Percentiles rank a stretch among this genome's conserved stretches.
Conservation (phyloP, 2,329 filamentous ascomycete species). For the Arthrocladium fulminans region DNA sequence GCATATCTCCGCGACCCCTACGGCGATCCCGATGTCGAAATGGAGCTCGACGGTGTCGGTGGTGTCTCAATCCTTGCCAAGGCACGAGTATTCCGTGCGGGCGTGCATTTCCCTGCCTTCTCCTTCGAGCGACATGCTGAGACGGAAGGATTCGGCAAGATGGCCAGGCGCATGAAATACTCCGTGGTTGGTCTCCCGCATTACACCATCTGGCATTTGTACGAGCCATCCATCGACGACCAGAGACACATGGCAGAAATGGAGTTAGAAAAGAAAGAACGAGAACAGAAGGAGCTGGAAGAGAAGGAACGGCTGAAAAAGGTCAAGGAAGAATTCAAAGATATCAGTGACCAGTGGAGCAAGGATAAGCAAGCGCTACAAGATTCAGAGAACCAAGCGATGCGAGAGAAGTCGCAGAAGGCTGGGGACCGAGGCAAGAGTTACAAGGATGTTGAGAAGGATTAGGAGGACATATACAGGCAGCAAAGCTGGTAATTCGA, state of each 20-base stretch:
- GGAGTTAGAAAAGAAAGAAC: slow-evolving; percentile 74
- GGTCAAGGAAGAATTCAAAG: slow-evolving; percentile 71
- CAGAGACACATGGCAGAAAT: slow-evolving; percentile 98
- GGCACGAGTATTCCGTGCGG: slow-evolving; percentile 85
- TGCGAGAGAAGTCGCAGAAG: slow-evolving; percentile 35
- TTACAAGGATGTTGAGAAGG: slow-evolving; percentile 6
- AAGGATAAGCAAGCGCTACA: slow-evolving; percentile 77
- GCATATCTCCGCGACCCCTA: slow-evolving; percentile 95
- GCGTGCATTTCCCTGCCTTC: slow-evolving; percentile 95
- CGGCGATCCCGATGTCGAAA: slow-evolving; percentile 97
- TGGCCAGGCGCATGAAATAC: slow-evolving; percentile 93
- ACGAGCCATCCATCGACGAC: slow-evolving; percentile 97
- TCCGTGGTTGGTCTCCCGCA: slow-evolving; percentile 93
- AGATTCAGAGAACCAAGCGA: slow-evolving; percentile 54
- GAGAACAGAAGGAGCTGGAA: slow-evolving; percentile 70
- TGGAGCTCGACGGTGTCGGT: slow-evolving; percentile 71
- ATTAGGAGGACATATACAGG: slow-evolving; percentile 8
- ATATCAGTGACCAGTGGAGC: slow-evolving; percentile 73
- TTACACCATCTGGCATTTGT: slow-evolving; percentile 98
- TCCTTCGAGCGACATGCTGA: slow-evolving; percentile 98
- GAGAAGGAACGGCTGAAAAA: slow-evolving; percentile 65
- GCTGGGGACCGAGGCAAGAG: slow-evolving; percentile 16
- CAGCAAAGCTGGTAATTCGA: slow-evolving; percentile 4
- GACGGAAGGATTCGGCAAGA: slow-evolving; percentile 98
- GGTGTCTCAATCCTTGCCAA: slow-evolving; percentile 97